Base-by-base conservation (phyloP, 495 filamentous ascomycete genomes). In the Penicillium maclennaniae region DNA sequence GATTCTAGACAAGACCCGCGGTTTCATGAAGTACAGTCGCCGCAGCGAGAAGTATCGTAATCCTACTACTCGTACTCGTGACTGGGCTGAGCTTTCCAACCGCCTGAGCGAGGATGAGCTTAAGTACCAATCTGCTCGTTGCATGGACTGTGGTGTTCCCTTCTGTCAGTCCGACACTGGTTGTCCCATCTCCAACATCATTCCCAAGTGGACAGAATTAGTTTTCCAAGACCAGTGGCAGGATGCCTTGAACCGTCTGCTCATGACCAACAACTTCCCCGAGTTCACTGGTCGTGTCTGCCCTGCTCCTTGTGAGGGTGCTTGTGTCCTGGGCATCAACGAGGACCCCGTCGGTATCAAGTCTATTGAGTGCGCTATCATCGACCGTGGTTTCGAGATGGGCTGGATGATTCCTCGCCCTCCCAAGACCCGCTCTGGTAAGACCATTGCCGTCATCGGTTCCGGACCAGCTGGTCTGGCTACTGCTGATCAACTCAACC, bases 211-310 rank as follows among this genome's bases (percentile, higher is more conserved):
- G 91, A 97, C 97, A 51, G 95, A 97, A 51, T 65, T 97, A 16
- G 86, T 97, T 0, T 97, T 97, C 76, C 82, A 87, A 64, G 88
- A 88, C 63, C 88, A 96, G 62, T 99, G 93, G 93, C 84, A 84
- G 60, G 93, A 97, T 73, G 93, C 93, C 17, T 84, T 97, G 16
- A 95, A 96, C 74, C 87, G 92, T 44, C 77, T 99, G 28, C 79
- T 97, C 51, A 96, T 96, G 90, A 99, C 93, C 50, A 99, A 99
- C 78, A 97, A 97, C 80, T 97, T 99, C 83, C 93, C 93, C 23
- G 93, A 99, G 67, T 97, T 97, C 73, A 99, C 93, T 57, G 93
- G 93, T 43, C 92, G 93, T 74, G 93, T 99, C 47, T 99, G 93
- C 74, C 93, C 93, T 47, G 93, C 93, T 55, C 93, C 93, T 69